Conservation (phyloP, 306 rosid genomes). For the Carpinus fangiana region DNA sequence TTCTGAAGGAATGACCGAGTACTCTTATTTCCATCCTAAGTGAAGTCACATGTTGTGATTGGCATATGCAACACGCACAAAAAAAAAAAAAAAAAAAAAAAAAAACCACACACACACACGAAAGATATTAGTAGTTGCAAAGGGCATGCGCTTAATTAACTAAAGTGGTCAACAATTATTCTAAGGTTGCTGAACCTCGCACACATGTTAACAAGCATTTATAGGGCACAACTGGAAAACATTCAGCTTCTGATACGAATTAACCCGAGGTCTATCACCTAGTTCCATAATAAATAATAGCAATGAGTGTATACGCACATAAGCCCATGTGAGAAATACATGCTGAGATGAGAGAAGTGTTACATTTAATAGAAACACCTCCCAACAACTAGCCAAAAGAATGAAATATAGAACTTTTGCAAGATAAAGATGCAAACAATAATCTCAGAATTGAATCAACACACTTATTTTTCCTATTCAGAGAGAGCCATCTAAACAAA, state of each 20-base stretch:
- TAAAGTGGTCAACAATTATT: conserved; percentile 23
- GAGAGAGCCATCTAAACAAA: neutral
- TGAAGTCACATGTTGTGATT: conserved; percentile 39
- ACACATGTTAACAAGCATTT: neutral
- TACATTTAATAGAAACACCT: neutral
- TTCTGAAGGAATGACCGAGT: conserved; percentile 24
- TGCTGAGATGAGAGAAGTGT: neutral
- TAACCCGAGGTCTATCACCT: conserved; percentile 7
- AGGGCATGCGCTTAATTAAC: conserved; percentile 27
- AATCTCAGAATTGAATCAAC: neutral
- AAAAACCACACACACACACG: neutral
- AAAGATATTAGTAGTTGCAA: conserved; percentile 26
- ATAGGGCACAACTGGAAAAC: conserved; percentile 2
- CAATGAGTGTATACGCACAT: neutral
- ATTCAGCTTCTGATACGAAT: neutral
- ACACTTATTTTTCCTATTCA: neutral
- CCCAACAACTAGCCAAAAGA: neutral
- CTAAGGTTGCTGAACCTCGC: conserved; percentile 4
- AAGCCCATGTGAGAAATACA: neutral
- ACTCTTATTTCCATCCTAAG: conserved; percentile 22
- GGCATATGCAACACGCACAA: conserved; percentile 11
- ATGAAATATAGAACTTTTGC: neutral
- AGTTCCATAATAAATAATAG: neutral
- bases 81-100: neutral
- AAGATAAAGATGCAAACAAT: neutral